These are phyloP conservation scores for Clonostachys solani DNA, from an alignment of 2,329 filamentous ascomycete genomes.

Conservation along the genomic window DNA sequence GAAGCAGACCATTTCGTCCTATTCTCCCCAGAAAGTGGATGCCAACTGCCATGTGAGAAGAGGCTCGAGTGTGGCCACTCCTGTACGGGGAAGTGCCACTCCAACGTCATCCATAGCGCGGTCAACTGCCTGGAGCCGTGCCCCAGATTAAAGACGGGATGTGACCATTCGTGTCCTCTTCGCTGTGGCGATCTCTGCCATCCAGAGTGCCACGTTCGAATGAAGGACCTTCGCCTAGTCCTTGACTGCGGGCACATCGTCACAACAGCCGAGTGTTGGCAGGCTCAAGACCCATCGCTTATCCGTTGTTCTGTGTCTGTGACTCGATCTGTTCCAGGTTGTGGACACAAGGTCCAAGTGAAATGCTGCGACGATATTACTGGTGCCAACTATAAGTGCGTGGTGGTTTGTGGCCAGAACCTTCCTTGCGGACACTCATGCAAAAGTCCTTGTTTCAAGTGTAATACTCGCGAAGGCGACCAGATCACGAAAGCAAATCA, in stretches of 20 bases:
- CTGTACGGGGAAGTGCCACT: constrained; percentile 41
- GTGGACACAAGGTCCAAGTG: constrained; percentile 46
- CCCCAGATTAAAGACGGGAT: constrained; percentile 30
- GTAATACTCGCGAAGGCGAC: constrained; percentile 29
- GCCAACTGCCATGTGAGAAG: constrained; percentile 42
- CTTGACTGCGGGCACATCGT: constrained; percentile 37
- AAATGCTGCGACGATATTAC: constrained; percentile 44
- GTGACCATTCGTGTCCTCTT: constrained; percentile 36
- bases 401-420: constrained; percentile 32
- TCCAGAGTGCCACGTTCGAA: constrained; percentile 13
- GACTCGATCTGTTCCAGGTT: constrained; percentile 43
- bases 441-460: constrained; percentile 39
- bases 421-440: constrained; percentile 59
- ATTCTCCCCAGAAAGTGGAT: constrained; percentile 60
- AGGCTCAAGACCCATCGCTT: constrained; percentile 32
- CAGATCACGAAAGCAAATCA: constrained; percentile 31
- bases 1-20: constrained; percentile 52
- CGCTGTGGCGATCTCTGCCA: constrained; percentile 37
- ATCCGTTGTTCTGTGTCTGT: constrained; percentile 47
- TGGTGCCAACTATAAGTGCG: constrained; percentile 37
- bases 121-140: constrained; percentile 41
- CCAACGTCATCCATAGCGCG: constrained; percentile 37
- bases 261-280: constrained; percentile 24
- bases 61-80: constrained; percentile 42
- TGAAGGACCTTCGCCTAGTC: constrained; percentile 20